phyloP scores from a whole-genome alignment of 177 flowering plant genomes.

The Vitis hybrid region DNA sequence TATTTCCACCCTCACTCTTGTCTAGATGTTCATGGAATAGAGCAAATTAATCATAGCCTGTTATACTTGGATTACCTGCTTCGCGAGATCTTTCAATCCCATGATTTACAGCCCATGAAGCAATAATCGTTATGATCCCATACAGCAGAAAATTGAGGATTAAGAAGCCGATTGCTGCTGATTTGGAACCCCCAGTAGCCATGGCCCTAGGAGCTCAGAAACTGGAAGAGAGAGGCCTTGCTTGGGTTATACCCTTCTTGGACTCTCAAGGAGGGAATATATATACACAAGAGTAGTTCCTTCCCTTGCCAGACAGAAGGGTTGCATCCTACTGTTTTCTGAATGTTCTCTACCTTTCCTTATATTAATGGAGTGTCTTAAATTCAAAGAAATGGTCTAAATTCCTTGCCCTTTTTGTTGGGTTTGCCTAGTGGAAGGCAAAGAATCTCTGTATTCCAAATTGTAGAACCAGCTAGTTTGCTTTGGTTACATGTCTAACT shows the following conservation, averaged over 20 bases:
- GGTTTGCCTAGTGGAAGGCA: conserved; percentile 22
- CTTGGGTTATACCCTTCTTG: conserved; percentile 1
- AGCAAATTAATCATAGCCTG: no score
- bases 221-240: no score
- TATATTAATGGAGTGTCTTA: conserved; percentile 12
- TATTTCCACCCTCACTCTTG: no score
- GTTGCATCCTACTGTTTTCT: conserved; percentile 4
- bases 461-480: not conserved
- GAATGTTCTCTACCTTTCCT: not conserved
- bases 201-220: conserved; percentile 25
- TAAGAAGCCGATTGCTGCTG: conserved; percentile 52
- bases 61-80: conserved; percentile 43
- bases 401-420: conserved; percentile 23
- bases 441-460: conserved; percentile 22
- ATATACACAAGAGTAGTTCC: not conserved
- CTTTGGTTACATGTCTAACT: not conserved
- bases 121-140: conserved; percentile 43
- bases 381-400: conserved; percentile 28
- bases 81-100: conserved; percentile 55
- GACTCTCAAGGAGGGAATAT: not conserved
- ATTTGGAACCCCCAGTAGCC: conserved; percentile 64
- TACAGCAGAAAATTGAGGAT: conserved; percentile 60
- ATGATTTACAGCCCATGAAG: conserved; percentile 77
- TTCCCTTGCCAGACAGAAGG: not conserved
- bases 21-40: no score